Percentiles rank a stretch among this genome's conserved stretches.
phyloP scores from a whole-genome alignment of 139 green algal species.

The Closterium sp. region DNA sequence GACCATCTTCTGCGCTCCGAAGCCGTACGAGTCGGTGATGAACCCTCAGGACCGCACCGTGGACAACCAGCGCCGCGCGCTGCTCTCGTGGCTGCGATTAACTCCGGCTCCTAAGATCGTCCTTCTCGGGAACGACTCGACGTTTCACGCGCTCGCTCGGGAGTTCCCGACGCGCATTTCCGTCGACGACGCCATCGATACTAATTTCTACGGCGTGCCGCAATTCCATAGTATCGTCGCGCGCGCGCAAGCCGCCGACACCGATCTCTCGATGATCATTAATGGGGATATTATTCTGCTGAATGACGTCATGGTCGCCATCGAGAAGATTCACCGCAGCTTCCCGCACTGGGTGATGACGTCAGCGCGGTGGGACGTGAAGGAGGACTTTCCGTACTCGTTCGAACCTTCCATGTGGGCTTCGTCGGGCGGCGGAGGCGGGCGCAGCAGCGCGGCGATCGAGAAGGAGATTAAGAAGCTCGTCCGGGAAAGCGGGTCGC shows the following conservation, averaged over 20 bases:
- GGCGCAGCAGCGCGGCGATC: neutral
- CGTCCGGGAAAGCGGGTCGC: neutral
- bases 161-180: conserved; percentile 14
- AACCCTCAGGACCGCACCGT: neutral
- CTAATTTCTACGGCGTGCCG: conserved; percentile 36
- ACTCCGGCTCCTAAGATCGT: conserved; percentile 22
- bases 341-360: conserved; percentile 34
- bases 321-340: conserved; percentile 6
- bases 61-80: conserved; percentile 19
- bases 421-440: neutral
- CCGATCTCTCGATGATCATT: conserved; percentile 41
- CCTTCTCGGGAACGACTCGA: conserved; percentile 34
- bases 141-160: neutral
- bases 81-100: conserved; percentile 41
- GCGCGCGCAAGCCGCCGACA: conserved; percentile 32
- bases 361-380: conserved; percentile 25
- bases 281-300: conserved; percentile 46
- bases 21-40: conserved; percentile 6
- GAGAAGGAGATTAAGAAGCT: conserved; percentile 14
- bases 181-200: conserved; percentile 19
- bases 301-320: conserved; percentile 27
- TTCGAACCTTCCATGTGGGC: conserved; percentile 13
- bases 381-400: conserved; percentile 23
- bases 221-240: conserved; percentile 33
- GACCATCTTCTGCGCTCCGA: conserved; percentile 39